Evolutionary conservation across 2,329 filamentous ascomycete species (phyloP).

Genomic region (Aureobasidium zeae): DNA sequence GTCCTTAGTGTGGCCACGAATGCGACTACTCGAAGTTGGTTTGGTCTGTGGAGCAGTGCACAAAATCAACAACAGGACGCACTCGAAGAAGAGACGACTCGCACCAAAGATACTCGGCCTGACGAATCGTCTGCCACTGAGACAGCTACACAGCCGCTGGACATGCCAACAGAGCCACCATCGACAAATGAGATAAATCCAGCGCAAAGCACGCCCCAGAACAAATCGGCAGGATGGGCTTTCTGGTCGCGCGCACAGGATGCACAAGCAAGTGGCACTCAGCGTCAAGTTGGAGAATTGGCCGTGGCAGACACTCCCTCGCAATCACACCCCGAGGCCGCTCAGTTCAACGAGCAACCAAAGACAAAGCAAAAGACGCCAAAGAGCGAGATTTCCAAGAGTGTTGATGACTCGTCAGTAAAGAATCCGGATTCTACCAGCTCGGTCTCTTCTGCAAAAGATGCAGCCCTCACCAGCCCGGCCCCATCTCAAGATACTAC

Average conservation of each 20-base stretch:
- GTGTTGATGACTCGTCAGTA: no score
- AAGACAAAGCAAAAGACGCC: constrained; percentile 21
- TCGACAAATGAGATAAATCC: background rate
- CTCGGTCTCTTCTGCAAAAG: background rate
- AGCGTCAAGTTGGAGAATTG: constrained; percentile 44
- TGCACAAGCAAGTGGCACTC: constrained; percentile 41
- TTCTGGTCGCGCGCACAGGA: constrained; percentile 62
- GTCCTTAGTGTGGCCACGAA: constrained; percentile 1
- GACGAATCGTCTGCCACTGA: constrained; percentile 18
- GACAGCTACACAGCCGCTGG: constrained; percentile 8
- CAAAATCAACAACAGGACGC: constrained; percentile 33
- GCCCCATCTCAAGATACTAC: no score
- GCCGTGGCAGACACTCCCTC: constrained; percentile 44
- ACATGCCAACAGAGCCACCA: constrained; percentile 13
- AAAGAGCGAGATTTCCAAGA: constrained; percentile 21
- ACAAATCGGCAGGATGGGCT: constrained; percentile 59
- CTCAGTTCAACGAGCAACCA: constrained; percentile 40
- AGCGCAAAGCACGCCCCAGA: constrained; percentile 17
- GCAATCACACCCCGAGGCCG: constrained; percentile 41
- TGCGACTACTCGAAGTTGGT: constrained; percentile 35
- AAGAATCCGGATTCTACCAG: background rate
- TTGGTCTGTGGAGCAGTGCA: constrained; percentile 40
- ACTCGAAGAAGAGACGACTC: constrained; percentile 17
- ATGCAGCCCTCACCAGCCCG: no score
- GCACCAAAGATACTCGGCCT: constrained; percentile 10